Base-by-base conservation (phyloP, 257 asterid species). In the Nicotiana sylvestris region DNA sequence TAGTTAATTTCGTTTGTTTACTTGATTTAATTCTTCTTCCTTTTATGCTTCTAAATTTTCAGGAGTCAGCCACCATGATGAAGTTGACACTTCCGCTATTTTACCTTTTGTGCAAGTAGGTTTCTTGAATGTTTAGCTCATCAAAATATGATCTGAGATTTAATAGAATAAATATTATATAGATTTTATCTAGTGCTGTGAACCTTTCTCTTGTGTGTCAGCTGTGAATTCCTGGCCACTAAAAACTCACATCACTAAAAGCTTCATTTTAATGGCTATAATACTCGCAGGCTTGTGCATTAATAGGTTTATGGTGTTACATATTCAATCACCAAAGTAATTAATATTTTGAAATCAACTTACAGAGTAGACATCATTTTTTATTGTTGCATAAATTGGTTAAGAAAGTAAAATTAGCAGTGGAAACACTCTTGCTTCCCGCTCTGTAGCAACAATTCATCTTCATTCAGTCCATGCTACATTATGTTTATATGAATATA, bases 31-130 rank as follows among this genome's bases (percentile, higher is more conserved):
- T 66, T 43, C 46, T 30, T 18, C 10, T 76, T 64, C 68, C 62
- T 70, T 27, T 80, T 32, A 60, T 78, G 37, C 60, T 61, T 61
- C 69, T 62, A 67, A 80, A 82, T 86, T 58, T 72, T 77, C 94
- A 96, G 99, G 98, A 80, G 83, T 96, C 89, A 94, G 99, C 91
- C 98, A 93, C 89, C 89, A 88, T 25, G 98, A 96, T 80, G 82
- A 96, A 90, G 98, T 96, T 78, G 97, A 92, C 84, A 90, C 97
- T 46, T 66, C 97, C 43, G 84, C 46, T 84, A 68, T 94, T 80
- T 67, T 51, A 30, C 98, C 99, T 55, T 96, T 93, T 69, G 81
- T 96, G 65, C 95, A 94, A 83, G 99, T 96, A 91, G 37, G 85
- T 81, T 21, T 13, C 16, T 74, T 74, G 64, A 49, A 27, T 27